Evolutionary conservation across 78 protist species (phyloP), one percentile per base, ranked within the genome.

Genomic region (Salpingoeca rosetta): DNA sequence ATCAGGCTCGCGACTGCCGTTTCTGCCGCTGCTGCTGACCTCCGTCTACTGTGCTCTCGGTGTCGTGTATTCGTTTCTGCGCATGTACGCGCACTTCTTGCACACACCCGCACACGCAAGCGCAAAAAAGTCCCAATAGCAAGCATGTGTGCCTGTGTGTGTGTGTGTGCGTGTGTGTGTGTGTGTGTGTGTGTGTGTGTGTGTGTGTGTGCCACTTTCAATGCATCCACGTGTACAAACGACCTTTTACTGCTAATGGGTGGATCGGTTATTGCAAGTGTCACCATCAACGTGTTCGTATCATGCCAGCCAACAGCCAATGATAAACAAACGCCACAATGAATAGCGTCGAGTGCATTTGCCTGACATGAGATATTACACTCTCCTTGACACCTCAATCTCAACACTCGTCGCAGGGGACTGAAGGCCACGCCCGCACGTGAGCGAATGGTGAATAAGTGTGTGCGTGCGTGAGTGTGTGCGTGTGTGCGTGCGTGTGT

Each of bases 21-120:
- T 88, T 82, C 82, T 88, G n/a, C 91, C 91, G 36, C 87, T 88
- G 28, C 56, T 84, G 43, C 31, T 38, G 41, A 79, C 81, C 27
- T 84, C 88, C 10, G 80, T 72, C 44, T 84, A 84, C 74, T 84
- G 91, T 72, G 45, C 84, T 0, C 36, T 44, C 24, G 91, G 87
- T 40, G 77, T 88, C 44, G 44, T 73, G 40, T 57, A 51, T 57
- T 31, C 85, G 31, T 83, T 43, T 57, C 77, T 83, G 25, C 72
- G 31, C 2, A 10, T 44, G 26, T 44, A 44, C 3, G 35, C 0
- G 42, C 73, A 3, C 41, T 3, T 76, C 83, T 45, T 45, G 28
- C 57, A n/a, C 26, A 26, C 37, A 76, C 37, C 24, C 26, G 26
- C 26, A n/a, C 37, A 76, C 26, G 25, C 26, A 76, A 36, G 80